Conservation (phyloP, 257 asterid species). For the Thymus quinquecostatus region DNA sequence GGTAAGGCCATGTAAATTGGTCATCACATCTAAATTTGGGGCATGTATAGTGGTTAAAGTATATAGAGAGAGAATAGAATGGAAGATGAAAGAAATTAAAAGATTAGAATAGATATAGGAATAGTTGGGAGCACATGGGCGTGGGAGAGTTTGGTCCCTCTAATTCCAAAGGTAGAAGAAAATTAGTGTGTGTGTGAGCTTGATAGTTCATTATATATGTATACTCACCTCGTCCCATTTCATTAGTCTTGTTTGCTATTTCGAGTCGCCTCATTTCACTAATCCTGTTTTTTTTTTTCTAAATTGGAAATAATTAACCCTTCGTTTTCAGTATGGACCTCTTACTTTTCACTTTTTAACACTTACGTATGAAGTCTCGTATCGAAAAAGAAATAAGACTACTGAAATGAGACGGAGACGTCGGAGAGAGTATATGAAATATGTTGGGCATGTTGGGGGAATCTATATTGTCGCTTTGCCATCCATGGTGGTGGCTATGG, state of each 20-base stretch:
- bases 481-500: not conserved
- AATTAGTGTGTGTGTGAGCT: slow-evolving; percentile 26
- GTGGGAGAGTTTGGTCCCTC: slow-evolving; percentile 48
- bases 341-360: too few species aligned
- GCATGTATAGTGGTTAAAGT: too few species aligned
- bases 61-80: not conserved
- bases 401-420: too few species aligned
- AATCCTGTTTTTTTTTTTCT: too few species aligned
- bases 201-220: not conserved
- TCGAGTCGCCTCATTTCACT: too few species aligned
- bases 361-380: too few species aligned
- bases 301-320: too few species aligned
- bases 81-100: not conserved
- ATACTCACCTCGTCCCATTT: too few species aligned
- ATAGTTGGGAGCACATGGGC: slow-evolving; percentile 8
- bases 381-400: too few species aligned
- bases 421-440: not conserved
- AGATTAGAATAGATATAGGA: not conserved
- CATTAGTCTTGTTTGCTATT: too few species aligned
- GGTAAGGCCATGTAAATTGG: not conserved
- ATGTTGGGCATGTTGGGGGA: slow-evolving; percentile 44
- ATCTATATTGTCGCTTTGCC: slow-evolving; percentile 40
- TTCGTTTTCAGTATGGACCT: too few species aligned
- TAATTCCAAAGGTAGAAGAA: slow-evolving; percentile 18
- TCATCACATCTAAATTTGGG: not conserved